Evolutionary conservation across 2,329 filamentous ascomycete species (phyloP), one percentile per base, ranked within the genome.

Genomic region (Grosmannia huntii): DNA sequence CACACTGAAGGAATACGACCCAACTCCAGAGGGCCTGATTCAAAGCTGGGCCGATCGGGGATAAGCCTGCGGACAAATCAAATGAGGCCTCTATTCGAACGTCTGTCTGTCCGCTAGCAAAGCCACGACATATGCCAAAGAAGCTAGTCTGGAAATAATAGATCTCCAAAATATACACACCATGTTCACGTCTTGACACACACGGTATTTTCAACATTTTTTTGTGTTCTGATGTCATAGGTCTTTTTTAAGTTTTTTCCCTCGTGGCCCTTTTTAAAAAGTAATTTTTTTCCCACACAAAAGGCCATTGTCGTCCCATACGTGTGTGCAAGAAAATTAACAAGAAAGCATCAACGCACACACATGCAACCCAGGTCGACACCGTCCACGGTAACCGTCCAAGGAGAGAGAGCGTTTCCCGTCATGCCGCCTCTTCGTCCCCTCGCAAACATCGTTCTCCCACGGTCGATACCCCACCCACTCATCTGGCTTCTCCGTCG

Each of bases 1-100:
- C 33, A 79, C 77, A 16, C 72, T 96, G 71, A 88, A 85, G 74
- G 90, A 96, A 73, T 96, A 96, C 71, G 89, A 95, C 64, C 80
- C 90, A 1, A 88, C 83, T 6, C 75, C 85, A 7, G 81, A 87
- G 70, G 91, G 91, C 6, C 84, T 97, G 76, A 85, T 95, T 61
- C 79, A 89, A 76, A 94, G 89, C 71, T 95, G 82, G 77, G 86
- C 78, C 2, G 87, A 90, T 65, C 76, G 83, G 58, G 69, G 76
- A 60, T 65, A 36, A 52, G 14, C 21, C 9, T 44, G 23, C 36
- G 5, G 21, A 48, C 12, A 14, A 38, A 38, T 4, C 14, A 38
- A 38, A 4, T 14, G 12, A 38, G 36, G 36, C 31, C 27, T 28
- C 27, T 28, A 28, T 28, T 7, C 27, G 7, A 28, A 4, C 27